Conservation (phyloP, 345 rosid genomes). For the Populus tremula region DNA sequence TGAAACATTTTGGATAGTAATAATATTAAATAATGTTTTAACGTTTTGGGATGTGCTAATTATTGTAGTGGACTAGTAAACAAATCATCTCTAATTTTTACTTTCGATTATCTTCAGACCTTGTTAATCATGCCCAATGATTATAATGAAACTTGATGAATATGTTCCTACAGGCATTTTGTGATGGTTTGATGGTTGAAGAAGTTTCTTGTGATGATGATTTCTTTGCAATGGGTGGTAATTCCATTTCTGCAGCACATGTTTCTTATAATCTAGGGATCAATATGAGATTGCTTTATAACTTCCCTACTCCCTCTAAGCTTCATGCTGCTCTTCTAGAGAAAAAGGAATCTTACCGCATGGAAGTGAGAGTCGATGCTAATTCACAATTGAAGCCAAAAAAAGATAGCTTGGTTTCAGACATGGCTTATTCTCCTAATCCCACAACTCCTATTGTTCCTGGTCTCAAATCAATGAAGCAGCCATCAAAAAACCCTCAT, state of each 20-base stretch:
- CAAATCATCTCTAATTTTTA: not conserved
- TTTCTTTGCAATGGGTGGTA: constrained; percentile 87
- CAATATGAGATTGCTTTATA: constrained; percentile 71
- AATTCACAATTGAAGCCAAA: constrained; percentile 28
- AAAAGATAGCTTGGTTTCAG: constrained; percentile 23
- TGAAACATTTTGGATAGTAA: too few relatives aligned
- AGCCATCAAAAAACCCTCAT: constrained; percentile 18
- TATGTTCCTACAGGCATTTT: constrained; percentile 56
- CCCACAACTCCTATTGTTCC: constrained; percentile 20
- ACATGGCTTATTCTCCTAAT: constrained; percentile 25
- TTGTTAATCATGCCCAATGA: not conserved
- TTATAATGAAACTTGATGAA: not conserved
- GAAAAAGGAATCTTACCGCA: constrained; percentile 27
- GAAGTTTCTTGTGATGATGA: constrained; percentile 67
- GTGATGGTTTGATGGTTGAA: constrained; percentile 63
- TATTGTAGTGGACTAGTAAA: too few relatives aligned
- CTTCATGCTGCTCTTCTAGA: constrained; percentile 53
- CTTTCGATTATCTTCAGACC: not conserved
- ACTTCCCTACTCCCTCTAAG: constrained; percentile 64
- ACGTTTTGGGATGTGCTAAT: too few relatives aligned
- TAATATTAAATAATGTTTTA: too few relatives aligned
- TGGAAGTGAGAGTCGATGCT: constrained; percentile 24
- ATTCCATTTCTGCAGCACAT: constrained; percentile 85
- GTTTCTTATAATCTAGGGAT: constrained; percentile 75
- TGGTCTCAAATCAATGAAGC: constrained; percentile 24